These are phyloP conservation scores for Ascoidea asiatica DNA, from an alignment of 805 yeast species.

Conservation along the genomic window DNA sequence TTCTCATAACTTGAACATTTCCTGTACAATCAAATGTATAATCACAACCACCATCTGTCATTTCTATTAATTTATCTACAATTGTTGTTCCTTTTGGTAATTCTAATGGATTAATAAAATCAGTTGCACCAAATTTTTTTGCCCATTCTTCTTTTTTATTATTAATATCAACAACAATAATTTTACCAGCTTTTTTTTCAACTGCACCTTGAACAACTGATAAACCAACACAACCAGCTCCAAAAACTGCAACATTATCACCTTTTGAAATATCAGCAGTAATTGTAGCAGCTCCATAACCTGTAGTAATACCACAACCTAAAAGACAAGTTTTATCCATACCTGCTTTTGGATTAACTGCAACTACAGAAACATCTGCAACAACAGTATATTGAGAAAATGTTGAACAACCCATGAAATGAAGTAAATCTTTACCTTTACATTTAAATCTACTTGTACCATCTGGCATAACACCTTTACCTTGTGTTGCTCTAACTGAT, in stretches of 20 bases:
- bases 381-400: conserved; percentile 96
- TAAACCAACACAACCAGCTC: conserved; percentile 96
- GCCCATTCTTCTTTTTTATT: conserved; percentile 81
- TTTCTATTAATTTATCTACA: conserved; percentile 70
- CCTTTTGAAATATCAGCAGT: conserved; percentile 86
- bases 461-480: conserved; percentile 97
- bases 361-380: conserved; percentile 93
- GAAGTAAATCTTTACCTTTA: conserved; percentile 68
- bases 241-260: conserved; percentile 91
- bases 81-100: conserved; percentile 57
- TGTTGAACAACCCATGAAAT: conserved; percentile 97
- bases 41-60: conserved; percentile 96
- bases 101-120: conserved; percentile 69
- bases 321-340: conserved; percentile 80
- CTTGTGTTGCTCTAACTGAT: conserved; percentile 93
- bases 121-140: conserved; percentile 84
- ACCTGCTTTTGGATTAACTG: conserved; percentile 74
- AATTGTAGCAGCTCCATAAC: conserved; percentile 93
- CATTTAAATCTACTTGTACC: conserved; percentile 86
- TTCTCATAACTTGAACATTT: conserved; percentile 87
- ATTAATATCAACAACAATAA: conserved; percentile 81
- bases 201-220: conserved; percentile 94
- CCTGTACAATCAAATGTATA: conserved; percentile 98
- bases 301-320: conserved; percentile 98
- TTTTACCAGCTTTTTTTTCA: conserved; percentile 65